Evolutionary conservation across 192 early-diverging fungal genomes (phyloP).

Genomic region (Funneliformis mosseae): DNA sequence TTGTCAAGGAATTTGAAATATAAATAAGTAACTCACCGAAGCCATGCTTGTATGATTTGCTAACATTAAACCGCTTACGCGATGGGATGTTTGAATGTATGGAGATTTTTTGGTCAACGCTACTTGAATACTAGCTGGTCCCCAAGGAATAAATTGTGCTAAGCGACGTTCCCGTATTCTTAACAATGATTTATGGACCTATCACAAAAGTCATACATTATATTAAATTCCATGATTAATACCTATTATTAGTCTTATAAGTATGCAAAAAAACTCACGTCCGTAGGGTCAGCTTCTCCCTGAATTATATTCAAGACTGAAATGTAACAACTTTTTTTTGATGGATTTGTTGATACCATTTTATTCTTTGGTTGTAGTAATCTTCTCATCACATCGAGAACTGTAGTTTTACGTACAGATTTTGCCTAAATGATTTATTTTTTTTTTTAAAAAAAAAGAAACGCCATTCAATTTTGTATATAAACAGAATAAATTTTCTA

Average conservation of each 20-base stretch:
- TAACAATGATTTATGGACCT: constrained; percentile 97
- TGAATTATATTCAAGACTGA: constrained; percentile 99
- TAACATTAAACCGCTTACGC: constrained; percentile 97
- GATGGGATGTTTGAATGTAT: constrained; percentile 88
- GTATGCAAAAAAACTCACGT: constrained; percentile 65
- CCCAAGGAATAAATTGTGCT: constrained; percentile 99
- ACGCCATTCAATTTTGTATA: neutral
- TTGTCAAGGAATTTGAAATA: constrained; percentile 30
- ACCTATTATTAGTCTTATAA: neutral
- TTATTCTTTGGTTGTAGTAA: constrained; percentile 96
- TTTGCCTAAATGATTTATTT: constrained; percentile 62
- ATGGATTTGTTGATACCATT: constrained; percentile 92
- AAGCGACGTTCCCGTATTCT: constrained; percentile 92
- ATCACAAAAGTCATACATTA: neutral
- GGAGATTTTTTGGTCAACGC: constrained; percentile 93
- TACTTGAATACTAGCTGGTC: constrained; percentile 98
- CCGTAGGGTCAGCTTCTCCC: constrained; percentile 97
- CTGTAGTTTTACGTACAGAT: constrained; percentile 93
- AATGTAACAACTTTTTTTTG: constrained; percentile 95
- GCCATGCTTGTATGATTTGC: constrained; percentile 97
- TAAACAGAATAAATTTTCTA: neutral
- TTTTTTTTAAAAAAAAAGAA: neutral
- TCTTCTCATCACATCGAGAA: constrained; percentile 96
- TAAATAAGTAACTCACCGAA: constrained; percentile 53
- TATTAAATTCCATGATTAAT: neutral